A percentile compares a stretch with the other conserved stretches of the same genome.
These are phyloP conservation scores for Botrytis elliptica DNA, from an alignment of 2,329 filamentous ascomycete species.

Conservation along the genomic window DNA sequence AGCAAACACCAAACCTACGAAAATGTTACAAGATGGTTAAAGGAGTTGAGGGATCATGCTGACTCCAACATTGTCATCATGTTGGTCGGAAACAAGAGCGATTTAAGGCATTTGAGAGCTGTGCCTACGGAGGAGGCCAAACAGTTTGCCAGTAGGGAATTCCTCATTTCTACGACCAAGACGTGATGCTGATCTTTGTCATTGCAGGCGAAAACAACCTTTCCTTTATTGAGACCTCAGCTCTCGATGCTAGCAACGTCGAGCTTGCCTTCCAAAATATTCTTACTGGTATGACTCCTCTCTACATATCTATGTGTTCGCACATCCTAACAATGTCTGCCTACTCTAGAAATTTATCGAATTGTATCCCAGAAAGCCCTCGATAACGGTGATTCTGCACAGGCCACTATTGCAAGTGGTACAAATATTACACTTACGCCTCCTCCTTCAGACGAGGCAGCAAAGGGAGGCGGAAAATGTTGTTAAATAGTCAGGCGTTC, in stretches of 20 bases:
- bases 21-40: slow-evolving; percentile 98
- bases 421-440: slow-evolving; percentile 86
- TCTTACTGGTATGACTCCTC: slow-evolving; percentile 71
- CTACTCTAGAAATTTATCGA: slow-evolving; percentile 84
- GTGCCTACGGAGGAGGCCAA: slow-evolving; percentile 98
- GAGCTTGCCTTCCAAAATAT: slow-evolving; percentile 99
- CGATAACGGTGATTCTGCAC: slow-evolving; percentile 79
- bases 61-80: slow-evolving; percentile 99
- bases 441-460: slow-evolving; percentile 70
- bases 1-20: slow-evolving; percentile 99
- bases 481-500: slow-evolving; percentile 54
- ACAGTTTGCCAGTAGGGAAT: slow-evolving; percentile 80
- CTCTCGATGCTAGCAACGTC: slow-evolving; percentile 97
- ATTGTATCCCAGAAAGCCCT: slow-evolving; percentile 98
- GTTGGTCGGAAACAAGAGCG: slow-evolving; percentile 99
- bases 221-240: slow-evolving; percentile 98
- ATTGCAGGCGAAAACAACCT: slow-evolving; percentile 87
- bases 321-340: slow-evolving; percentile 21
- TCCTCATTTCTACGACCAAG: slow-evolving; percentile 2
- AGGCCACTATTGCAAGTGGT: slow-evolving; percentile 76
- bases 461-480: slow-evolving; percentile 73
- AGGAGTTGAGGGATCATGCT: slow-evolving; percentile 95
- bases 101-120: slow-evolving; percentile 96
- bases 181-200: slow-evolving; percentile 35
- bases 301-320: not conserved